Evolutionary conservation across 2,329 filamentous ascomycete species (phyloP), one percentile per base, ranked within the genome.

Genomic region (Dactylonectria estremocensis): DNA sequence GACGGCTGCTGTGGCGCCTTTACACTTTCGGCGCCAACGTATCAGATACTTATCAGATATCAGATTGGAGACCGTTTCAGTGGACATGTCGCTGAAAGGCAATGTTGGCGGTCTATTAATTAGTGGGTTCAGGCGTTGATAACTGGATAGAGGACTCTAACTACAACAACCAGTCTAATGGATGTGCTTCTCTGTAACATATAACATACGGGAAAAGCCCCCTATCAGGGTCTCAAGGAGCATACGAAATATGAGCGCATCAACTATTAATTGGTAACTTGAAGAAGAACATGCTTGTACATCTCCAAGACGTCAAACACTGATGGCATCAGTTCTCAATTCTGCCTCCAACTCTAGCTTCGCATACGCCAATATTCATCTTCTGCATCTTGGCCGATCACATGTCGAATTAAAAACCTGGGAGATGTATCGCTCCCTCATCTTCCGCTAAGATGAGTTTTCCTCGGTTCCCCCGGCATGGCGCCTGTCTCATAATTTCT

Each of bases 351-450:
- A 46, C 40, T 60, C 60, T 53, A 53, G 45, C 16, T 16, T 43
- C 24, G 22, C 52, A 49, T 53, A 20, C 40, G 31, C 8, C 9
- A 56, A 64, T 66, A 64, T 69, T 67, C 64, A 65, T 61, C 40
- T n/a, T 56, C 37, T 64, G 52, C 61, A 43, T 73, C 58, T 61
- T 55, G 54, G 45, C 57, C 53, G 56, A 24, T 54, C 61, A 50
- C 64, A 61, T 57, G 67, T 69, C 61, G 69, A 67, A 53, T 56
- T 66, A 53, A 48, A 58, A 28, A 3, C n/a, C 35, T 35, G 31
- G 28, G 24, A 33, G 16, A 22, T 13, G 31, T 16, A 24, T 18
- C 18, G 24, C 49, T 13, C 52, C 53, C 56, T 33, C n/a, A 9
- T 56, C 45, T 46, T 28, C 61, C 49, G 52, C 52, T 22, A 20